These are phyloP conservation scores for Alternaria triticimaculans DNA, from an alignment of 2,329 filamentous ascomycete genomes.

Conservation along the genomic window DNA sequence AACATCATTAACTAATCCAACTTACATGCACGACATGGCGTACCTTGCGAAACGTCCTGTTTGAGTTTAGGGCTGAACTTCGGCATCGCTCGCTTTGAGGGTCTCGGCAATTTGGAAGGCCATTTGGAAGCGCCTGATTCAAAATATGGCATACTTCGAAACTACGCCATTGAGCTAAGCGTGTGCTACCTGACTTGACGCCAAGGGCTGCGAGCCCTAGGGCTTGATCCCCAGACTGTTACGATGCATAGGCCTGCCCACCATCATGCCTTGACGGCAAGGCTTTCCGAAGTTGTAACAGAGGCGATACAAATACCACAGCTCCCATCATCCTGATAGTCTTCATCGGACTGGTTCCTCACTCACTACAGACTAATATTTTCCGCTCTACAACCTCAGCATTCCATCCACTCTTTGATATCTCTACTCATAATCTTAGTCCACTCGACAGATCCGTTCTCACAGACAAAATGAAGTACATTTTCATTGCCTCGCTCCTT, in stretches of 20 bases:
- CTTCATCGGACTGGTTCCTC: constrained; percentile 40
- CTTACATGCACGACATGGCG: constrained; percentile 11
- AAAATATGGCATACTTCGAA: constrained; percentile 20
- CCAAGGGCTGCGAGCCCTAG: neutral
- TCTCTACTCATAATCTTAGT: constrained; percentile 16
- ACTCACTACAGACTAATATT: constrained; percentile 35
- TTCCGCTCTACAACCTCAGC: constrained; percentile 22
- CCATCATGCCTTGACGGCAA: constrained; percentile 12
- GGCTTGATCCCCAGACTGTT: constrained; percentile 17
- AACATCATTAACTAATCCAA: constrained; percentile 26
- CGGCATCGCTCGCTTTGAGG: constrained; percentile 6
- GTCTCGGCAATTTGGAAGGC: constrained; percentile 2
- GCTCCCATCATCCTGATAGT: constrained; percentile 12
- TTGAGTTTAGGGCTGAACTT: constrained; percentile 16
- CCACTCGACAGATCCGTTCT: constrained; percentile 25
- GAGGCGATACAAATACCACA: constrained; percentile 33
- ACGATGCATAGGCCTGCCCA: constrained; percentile 6
- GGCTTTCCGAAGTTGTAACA: neutral
- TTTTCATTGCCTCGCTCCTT: constrained; percentile 43
- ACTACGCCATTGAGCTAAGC: constrained; percentile 21
- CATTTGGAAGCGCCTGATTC: constrained; percentile 17
- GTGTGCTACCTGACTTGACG: constrained; percentile 10
- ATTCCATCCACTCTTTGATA: constrained; percentile 16
- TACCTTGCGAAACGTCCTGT: constrained; percentile 15
- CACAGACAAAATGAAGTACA: constrained; percentile 45